Evolutionary conservation across 192 early-diverging fungal genomes (phyloP).

Genomic region (Spizellomyces sp.): DNA sequence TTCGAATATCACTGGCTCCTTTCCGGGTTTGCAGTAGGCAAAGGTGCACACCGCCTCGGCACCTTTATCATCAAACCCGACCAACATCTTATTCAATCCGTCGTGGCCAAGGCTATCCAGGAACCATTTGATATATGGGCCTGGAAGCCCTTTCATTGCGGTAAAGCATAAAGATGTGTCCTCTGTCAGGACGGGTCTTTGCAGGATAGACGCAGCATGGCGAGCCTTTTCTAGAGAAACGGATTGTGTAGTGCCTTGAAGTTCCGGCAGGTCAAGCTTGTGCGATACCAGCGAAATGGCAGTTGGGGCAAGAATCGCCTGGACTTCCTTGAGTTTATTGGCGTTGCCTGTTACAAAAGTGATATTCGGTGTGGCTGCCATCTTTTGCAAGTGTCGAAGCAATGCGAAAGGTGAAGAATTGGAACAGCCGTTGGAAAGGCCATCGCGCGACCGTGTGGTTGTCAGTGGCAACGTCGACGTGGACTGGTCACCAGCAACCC

Average conservation of each 20-base stretch:
- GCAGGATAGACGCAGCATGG: slow-evolving; percentile 59
- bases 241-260: slow-evolving; percentile 82
- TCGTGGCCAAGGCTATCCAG: slow-evolving; percentile 76
- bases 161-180: slow-evolving; percentile 95
- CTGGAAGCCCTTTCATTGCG: slow-evolving; percentile 85
- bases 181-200: slow-evolving; percentile 71
- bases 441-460: no score
- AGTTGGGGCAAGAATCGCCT: slow-evolving; percentile 67
- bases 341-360: slow-evolving; percentile 96
- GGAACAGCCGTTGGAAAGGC: no score
- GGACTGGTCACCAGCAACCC: no score
- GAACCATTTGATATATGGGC: slow-evolving; percentile 98
- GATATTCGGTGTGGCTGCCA: slow-evolving; percentile 21
- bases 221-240: slow-evolving; percentile 81
- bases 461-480: no score
- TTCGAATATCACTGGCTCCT: slow-evolving; percentile 79
- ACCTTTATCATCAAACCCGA: slow-evolving; percentile 81
- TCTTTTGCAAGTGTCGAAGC: background rate
- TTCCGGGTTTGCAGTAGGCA: slow-evolving; percentile 78
- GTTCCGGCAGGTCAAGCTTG: slow-evolving; percentile 86
- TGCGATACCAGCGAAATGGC: slow-evolving; percentile 67
- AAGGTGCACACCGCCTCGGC: slow-evolving; percentile 92
- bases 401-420: background rate
- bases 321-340: slow-evolving; percentile 92
- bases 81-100: slow-evolving; percentile 81